phyloP scores from a whole-genome alignment of 257 asterid species.

The Galeopsis tetrahit region DNA sequence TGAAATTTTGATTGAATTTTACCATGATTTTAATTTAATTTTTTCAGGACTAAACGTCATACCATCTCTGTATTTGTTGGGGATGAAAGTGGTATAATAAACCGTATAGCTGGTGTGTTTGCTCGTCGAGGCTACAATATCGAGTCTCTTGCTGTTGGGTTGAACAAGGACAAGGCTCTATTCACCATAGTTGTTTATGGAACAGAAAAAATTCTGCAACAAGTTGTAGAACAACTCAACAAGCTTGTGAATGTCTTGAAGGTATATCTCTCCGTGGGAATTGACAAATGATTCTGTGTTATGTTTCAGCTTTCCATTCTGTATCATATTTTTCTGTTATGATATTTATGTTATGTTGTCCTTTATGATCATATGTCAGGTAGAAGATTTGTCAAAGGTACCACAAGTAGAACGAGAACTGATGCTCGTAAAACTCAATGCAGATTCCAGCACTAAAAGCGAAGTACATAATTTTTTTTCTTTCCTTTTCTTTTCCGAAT shows the following conservation, averaged over 20 bases:
- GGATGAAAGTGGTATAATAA: slow-evolving; percentile 89
- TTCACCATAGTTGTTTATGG: slow-evolving; percentile 89
- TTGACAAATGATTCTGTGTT: background rate
- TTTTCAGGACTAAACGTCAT: slow-evolving; percentile 65
- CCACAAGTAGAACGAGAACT: slow-evolving; percentile 90
- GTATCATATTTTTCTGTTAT: slow-evolving; percentile 12
- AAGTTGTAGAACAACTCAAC: slow-evolving; percentile 83
- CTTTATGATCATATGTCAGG: slow-evolving; percentile 47
- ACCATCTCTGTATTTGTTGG: slow-evolving; percentile 89
- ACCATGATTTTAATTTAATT: slow-evolving; percentile 20
- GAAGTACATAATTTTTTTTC: slow-evolving; percentile 49
- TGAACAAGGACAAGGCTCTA: slow-evolving; percentile 84
- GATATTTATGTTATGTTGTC: background rate
- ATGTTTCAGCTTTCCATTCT: slow-evolving; percentile 11
- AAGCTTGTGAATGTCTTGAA: slow-evolving; percentile 81
- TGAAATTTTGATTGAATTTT: slow-evolving; percentile 20
- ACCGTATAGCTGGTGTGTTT: slow-evolving; percentile 88
- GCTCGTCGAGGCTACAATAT: slow-evolving; percentile 91
- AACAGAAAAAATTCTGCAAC: slow-evolving; percentile 67
- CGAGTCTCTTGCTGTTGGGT: slow-evolving; percentile 91
- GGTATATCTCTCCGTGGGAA: slow-evolving; percentile 43
- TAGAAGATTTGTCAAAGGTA: slow-evolving; percentile 77
- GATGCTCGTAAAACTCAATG: slow-evolving; percentile 78
- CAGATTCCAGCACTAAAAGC: slow-evolving; percentile 65
- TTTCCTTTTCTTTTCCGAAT: slow-evolving; percentile 11